phyloP scores from a whole-genome alignment of 257 asterid genomes.

The Cinchona pubescens region DNA sequence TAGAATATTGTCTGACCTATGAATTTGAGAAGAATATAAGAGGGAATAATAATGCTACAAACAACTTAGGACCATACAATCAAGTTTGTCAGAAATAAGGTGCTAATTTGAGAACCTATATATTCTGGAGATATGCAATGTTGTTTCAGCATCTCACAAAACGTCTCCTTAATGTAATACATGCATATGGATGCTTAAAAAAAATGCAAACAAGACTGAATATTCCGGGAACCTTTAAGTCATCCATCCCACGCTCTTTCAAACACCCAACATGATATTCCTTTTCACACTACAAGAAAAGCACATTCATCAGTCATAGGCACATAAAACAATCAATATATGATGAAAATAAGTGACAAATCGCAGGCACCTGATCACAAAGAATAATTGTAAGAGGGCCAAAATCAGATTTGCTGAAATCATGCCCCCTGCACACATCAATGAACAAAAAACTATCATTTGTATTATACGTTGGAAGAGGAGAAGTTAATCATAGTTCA shows the following conservation, averaged over 20 bases:
- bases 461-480: not conserved
- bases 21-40: not conserved
- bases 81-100: not conserved
- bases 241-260: constrained; percentile 63
- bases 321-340: not conserved
- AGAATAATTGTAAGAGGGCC: constrained; percentile 70
- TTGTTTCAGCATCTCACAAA: not conserved
- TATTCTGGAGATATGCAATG: not conserved
- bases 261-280: constrained; percentile 89
- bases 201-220: not conserved
- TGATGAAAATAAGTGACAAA: not conserved
- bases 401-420: constrained; percentile 58
- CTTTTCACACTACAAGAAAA: constrained; percentile 70
- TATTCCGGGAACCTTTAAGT: constrained; percentile 52
- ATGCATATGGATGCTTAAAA: not conserved
- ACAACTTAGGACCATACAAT: no score
- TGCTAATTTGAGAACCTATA: not conserved
- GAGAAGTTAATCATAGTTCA: not conserved
- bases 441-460: constrained; percentile 14
- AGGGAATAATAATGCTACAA: not conserved
- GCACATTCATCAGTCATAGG: not conserved
- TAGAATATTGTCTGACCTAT: not conserved
- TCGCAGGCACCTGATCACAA: constrained; percentile 74
- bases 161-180: not conserved
- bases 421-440: constrained; percentile 55